Evolutionary conservation across 306 rosid genomes (phyloP), one percentile per base, ranked within the genome.

Genomic region (Herpetospermum pedunculosum): DNA sequence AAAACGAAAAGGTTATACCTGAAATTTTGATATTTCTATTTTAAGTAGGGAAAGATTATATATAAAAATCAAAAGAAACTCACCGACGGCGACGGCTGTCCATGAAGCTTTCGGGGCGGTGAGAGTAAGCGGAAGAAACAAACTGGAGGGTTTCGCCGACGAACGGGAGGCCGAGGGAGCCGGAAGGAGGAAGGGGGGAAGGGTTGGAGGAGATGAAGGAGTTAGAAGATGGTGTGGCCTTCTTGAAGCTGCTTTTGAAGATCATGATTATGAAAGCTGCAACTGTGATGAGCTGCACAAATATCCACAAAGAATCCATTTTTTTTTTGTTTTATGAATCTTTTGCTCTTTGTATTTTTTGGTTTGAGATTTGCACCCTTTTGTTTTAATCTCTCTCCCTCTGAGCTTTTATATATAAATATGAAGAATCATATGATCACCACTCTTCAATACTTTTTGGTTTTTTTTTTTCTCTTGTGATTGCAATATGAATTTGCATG

Each of bases 61-160:
- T n/a, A n/a, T n/a, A n/a, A n/a, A n/a, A n/a, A n/a, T n/a, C n/a
- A n/a, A n/a, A n/a, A n/a, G n/a, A n/a, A 63, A 69, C 73, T 44
- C 34, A 69, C 73, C n/a, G 7, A 8, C 4, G 16, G 23, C 53
- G 53, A 26, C 99, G 47, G 64, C 73, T 79, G 81, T 94, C 97
- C 21, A 94, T 83, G 77, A 94, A 94, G 12, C 90, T 97, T 14
- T 94, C 99, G 0, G 99, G 99, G 55, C 86, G 87, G 35, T 87
- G 91, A 1, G 85, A 88, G 84, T 91, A 88, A 81, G 90, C 92
- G 15, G 97, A 96, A 0, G 96, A 81, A 75, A 94, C 86, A 3
- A 91, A 88, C 44, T 89, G 95, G 53, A 90, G 79, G 2, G 99
- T 94, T 82, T 94, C 99, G 1, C 99, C 99, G 50, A 94, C 78